Percentiles rank a stretch among this genome's conserved stretches.
Evolutionary conservation across 345 rosid species (phyloP).

Genomic region (Acer saccharum): DNA sequence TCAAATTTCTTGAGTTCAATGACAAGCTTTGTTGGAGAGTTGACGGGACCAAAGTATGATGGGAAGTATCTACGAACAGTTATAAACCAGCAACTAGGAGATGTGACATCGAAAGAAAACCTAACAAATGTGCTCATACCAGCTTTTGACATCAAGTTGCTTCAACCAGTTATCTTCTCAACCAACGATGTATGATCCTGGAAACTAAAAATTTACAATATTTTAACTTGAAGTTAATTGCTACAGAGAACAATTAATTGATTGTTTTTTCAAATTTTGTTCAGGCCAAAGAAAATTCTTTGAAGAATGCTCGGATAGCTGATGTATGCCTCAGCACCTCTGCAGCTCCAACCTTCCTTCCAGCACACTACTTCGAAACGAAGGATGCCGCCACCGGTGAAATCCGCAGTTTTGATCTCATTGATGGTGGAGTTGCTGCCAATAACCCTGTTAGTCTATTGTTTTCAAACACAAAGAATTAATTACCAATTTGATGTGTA

Average conservation of each 20-base stretch:
- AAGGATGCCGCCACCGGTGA: background rate
- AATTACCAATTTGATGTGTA: too few species aligned
- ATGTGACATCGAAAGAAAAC: background rate
- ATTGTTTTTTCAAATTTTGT: too few species aligned
- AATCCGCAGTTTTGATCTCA: slow-evolving; percentile 21
- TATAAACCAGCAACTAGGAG: background rate
- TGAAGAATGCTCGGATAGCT: slow-evolving; percentile 30
- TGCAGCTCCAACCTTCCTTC: slow-evolving; percentile 31
- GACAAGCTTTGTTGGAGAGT: background rate
- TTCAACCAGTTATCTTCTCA: slow-evolving; percentile 28
- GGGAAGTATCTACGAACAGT: slow-evolving; percentile 1
- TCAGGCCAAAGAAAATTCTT: slow-evolving; percentile 2
- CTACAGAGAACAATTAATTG: too few species aligned
- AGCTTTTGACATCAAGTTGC: slow-evolving; percentile 25
- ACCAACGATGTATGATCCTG: slow-evolving; percentile 11
- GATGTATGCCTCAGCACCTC: slow-evolving; percentile 33
- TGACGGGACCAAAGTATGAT: slow-evolving; percentile 8
- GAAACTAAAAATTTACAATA: too few species aligned
- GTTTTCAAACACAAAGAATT: too few species aligned
- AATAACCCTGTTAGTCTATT: slow-evolving; percentile 28
- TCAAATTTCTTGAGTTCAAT: background rate
- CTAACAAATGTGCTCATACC: slow-evolving; percentile 19
- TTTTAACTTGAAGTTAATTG: too few species aligned
- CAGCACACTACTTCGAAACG: slow-evolving; percentile 24
- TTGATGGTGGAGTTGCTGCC: slow-evolving; percentile 37